Base-by-base conservation (phyloP, 371 early-diverging fungal genomes). In the Circinella minor region DNA sequence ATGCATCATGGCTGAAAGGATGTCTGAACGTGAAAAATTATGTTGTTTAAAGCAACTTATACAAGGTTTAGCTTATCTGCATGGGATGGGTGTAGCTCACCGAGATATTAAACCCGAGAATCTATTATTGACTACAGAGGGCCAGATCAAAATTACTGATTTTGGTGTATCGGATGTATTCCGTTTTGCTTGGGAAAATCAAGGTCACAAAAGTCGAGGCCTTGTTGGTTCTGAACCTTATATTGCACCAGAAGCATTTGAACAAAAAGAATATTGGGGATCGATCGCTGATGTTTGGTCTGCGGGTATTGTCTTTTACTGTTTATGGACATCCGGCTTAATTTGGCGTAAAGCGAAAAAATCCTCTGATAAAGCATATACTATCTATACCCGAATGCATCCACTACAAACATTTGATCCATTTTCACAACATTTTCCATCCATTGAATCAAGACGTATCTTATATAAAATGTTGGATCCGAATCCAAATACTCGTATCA, bases 131-230 rank as follows among this genome's bases (percentile, higher is more conserved):
- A 95, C 96, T 59, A 81, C 78, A 15, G 85, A 87, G 39, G 90
- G 92, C 63, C 88, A 87, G 36, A 72, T 99, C 65, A 99, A 99
- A 80, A 97, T 98, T 74, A 96, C 97, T 20, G 98, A 99, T 81
- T 99, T 98, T 89, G 97, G 98, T 48, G 96, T 96, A 13, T 92
- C 96, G 10, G 95, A 94, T 66, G 96, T 98, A 3, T 97, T 96
- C 81, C 86, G 94, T 59, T 92, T 89, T 66, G 86, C 89, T 51
- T 96, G 94, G 91, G 94, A 95, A 75, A 81, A 81, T 27, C 74
- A 77, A 54, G 74, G 88, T 39, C 92, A 91, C 77, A 77, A 84
- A 66, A 95, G 94, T 63, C 84, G 82, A 62, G 96, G 96, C 20
- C 79, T 94, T 61, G 93, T 94, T 59, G 97, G 97, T 8, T 92